phyloP scores from a whole-genome alignment of 352 stramenopile species.

The Phytophthora tentaculata region DNA sequence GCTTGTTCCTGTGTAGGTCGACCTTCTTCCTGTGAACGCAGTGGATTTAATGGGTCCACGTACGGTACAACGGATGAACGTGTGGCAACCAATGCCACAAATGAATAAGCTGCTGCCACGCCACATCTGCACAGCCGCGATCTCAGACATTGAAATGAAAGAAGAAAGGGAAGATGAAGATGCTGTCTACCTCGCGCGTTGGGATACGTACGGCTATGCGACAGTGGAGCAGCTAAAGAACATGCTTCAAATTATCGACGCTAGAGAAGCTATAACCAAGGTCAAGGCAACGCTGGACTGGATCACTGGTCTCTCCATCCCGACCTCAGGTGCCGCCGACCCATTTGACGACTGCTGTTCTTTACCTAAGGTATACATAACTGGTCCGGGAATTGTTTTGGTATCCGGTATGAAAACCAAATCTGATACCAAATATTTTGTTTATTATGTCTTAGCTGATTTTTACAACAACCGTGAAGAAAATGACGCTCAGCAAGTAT shows the following conservation, averaged over 20 bases:
- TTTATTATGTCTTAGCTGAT: background rate
- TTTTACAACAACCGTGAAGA: too few relatives aligned
- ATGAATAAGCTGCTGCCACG: too few relatives aligned
- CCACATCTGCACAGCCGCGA: background rate
- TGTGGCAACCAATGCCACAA: background rate
- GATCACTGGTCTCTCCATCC: background rate
- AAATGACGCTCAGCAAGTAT: too few relatives aligned
- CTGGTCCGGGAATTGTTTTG: background rate
- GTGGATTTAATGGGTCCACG: background rate
- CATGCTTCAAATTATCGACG: constrained; percentile 11
- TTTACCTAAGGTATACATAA: constrained; percentile 6
- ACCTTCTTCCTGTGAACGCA: constrained; percentile 2
- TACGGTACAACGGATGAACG: constrained; percentile 12
- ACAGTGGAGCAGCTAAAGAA: background rate
- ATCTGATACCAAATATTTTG: background rate
- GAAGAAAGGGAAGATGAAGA: constrained; percentile 2
- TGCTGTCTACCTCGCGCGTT: background rate
- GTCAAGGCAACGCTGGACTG: background rate
- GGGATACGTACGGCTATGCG: constrained; percentile 6
- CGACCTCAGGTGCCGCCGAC: background rate
- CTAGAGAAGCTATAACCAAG: background rate
- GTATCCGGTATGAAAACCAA: background rate
- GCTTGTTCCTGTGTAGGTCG: background rate
- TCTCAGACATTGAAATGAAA: constrained; percentile 11
- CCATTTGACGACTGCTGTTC: background rate